These are phyloP conservation scores for Lepraria neglecta DNA, from an alignment of 495 filamentous ascomycete genomes.

Conservation along the genomic window DNA sequence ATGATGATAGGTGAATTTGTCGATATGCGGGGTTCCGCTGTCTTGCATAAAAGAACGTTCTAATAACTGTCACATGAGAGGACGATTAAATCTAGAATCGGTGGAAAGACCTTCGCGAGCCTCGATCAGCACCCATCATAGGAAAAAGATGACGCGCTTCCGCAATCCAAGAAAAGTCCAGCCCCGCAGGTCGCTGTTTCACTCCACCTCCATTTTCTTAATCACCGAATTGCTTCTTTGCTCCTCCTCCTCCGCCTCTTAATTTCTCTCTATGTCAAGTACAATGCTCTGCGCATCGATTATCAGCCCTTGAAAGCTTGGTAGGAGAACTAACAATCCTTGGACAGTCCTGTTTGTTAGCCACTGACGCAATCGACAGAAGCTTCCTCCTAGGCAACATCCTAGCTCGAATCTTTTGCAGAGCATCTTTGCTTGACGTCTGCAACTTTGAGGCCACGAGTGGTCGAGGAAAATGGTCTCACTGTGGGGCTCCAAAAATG, in stretches of 20 bases:
- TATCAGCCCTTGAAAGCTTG: background rate
- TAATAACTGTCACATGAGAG: slow-evolving; percentile 1
- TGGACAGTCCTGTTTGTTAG: background rate
- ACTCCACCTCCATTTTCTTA: background rate
- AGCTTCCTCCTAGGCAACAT: background rate
- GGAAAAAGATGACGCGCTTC: slow-evolving; percentile 2
- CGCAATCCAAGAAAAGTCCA: slow-evolving; percentile 9
- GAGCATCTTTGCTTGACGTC: background rate
- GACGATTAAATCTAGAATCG: background rate
- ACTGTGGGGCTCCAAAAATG: slow-evolving; percentile 47
- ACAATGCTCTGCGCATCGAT: background rate
- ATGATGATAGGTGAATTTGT: background rate
- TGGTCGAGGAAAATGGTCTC: slow-evolving; percentile 35
- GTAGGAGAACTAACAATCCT: background rate
- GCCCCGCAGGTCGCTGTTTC: background rate
- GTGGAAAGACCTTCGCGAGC: background rate
- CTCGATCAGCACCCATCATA: background rate
- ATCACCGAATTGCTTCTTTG: background rate
- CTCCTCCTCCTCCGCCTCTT: background rate
- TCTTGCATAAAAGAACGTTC: slow-evolving; percentile 4
- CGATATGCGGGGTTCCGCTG: background rate
- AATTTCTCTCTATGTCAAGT: background rate
- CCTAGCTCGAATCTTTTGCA: background rate
- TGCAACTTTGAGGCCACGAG: background rate
- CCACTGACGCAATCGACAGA: slow-evolving; percentile 8